Evolutionary conservation across 2,329 filamentous ascomycete genomes (phyloP).

Genomic region (Aspergillus neotritici): DNA sequence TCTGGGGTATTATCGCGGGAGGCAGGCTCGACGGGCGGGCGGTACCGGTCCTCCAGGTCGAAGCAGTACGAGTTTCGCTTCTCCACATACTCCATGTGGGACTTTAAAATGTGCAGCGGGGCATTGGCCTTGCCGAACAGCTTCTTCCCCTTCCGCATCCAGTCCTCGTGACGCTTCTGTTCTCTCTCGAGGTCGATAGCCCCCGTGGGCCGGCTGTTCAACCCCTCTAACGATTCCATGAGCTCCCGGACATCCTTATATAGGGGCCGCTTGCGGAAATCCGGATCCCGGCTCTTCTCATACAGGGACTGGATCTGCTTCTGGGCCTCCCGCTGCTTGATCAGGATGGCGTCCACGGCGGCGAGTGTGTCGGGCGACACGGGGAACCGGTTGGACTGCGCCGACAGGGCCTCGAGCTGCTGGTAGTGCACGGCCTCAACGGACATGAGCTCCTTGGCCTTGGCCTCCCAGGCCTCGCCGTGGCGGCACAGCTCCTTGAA

Average conservation of each 20-base stretch:
- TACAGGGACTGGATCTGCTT: slow-evolving; percentile 78
- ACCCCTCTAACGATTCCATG: slow-evolving; percentile 76
- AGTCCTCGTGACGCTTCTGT: slow-evolving; percentile 92
- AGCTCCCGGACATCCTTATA: slow-evolving; percentile 89
- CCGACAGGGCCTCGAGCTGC: slow-evolving; percentile 84
- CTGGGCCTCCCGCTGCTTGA: slow-evolving; percentile 92
- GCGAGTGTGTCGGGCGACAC: slow-evolving; percentile 76
- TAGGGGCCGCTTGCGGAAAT: slow-evolving; percentile 73
- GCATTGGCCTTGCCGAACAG: slow-evolving; percentile 97
- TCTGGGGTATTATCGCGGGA: slow-evolving; percentile 72
- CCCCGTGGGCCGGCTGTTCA: slow-evolving; percentile 87
- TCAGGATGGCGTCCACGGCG: slow-evolving; percentile 82
- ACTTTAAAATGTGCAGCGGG: slow-evolving; percentile 88
- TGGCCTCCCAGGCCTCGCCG: slow-evolving; percentile 84
- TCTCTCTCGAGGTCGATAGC: slow-evolving; percentile 92
- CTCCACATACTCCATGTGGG: slow-evolving; percentile 88
- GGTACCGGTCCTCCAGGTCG: slow-evolving; percentile 79
- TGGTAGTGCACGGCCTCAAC: slow-evolving; percentile 89
- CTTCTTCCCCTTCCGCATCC: slow-evolving; percentile 98
- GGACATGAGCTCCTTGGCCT: slow-evolving; percentile 87
- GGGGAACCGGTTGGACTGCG: slow-evolving; percentile 72
- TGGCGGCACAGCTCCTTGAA: slow-evolving; percentile 70
- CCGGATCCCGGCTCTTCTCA: slow-evolving; percentile 66
- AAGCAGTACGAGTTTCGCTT: slow-evolving; percentile 89
- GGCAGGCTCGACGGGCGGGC: slow-evolving; percentile 84